Conservation (phyloP, 148 eudicot genomes). For the Spergularia marina region DNA sequence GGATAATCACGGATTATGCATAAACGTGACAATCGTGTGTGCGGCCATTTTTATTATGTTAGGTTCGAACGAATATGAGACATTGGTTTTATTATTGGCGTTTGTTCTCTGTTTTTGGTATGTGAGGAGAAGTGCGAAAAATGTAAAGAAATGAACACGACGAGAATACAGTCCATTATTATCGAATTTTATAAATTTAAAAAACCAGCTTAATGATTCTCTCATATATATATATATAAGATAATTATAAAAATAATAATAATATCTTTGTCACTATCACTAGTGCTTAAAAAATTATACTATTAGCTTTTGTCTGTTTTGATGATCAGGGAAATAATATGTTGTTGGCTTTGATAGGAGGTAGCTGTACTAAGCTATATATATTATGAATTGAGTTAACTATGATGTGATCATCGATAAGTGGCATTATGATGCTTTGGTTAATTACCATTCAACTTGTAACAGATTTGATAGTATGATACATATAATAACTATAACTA, state of each 20-base stretch:
- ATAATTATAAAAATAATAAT: neutral
- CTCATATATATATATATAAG: too few species aligned
- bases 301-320: neutral
- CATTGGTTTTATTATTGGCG: too few species aligned
- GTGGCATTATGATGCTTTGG: slow-evolving; percentile 11
- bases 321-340: slow-evolving; percentile 19
- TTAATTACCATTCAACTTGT: neutral
- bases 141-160: too few species aligned
- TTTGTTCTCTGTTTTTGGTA: too few species aligned
- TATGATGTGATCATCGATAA: slow-evolving; percentile 16
- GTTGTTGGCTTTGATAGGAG: slow-evolving; percentile 13
- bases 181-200: too few species aligned
- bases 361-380: slow-evolving; percentile 9
- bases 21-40: neutral
- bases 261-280: slow-evolving; percentile 20
- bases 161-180: too few species aligned
- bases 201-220: too few species aligned
- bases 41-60: neutral
- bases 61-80: too few species aligned
- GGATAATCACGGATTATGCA: neutral
- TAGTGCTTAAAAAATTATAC: slow-evolving; percentile 6
- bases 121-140: too few species aligned
- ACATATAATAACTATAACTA: too few species aligned
- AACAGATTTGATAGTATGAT: neutral
- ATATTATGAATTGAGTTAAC: slow-evolving; percentile 4